Evolutionary conservation across 2,329 filamentous ascomycete species (phyloP).

Genomic region (Sarocladiaceae sp.): DNA sequence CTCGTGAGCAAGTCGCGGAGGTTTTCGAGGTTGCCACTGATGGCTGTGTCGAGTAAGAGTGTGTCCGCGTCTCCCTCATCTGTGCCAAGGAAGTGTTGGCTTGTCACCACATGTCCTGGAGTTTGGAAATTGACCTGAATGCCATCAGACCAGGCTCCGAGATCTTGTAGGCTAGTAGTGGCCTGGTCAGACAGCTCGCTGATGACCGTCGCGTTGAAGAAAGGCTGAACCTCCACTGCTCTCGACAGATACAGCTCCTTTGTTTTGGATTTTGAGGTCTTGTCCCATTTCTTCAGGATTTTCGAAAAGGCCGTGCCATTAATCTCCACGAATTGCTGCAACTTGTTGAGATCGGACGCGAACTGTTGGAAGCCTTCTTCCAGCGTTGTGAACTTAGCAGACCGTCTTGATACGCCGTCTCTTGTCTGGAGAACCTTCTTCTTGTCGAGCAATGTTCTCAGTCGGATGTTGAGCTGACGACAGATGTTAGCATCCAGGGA

Average conservation of each 20-base stretch:
- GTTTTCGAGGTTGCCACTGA: constrained; percentile 69
- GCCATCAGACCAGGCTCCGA: constrained; percentile 94
- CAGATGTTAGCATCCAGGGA: constrained; percentile 3
- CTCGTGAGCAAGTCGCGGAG: constrained; percentile 76
- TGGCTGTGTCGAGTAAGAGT: constrained; percentile 79
- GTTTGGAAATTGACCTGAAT: constrained; percentile 80
- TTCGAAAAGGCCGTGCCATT: constrained; percentile 98
- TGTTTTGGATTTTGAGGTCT: constrained; percentile 97
- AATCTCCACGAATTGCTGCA: constrained; percentile 97
- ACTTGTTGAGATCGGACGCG: constrained; percentile 90
- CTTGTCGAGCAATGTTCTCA: constrained; percentile 90
- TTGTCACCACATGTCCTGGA: constrained; percentile 58
- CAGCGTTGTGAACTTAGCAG: constrained; percentile 87
- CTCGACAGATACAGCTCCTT: constrained; percentile 95
- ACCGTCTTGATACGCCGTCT: constrained; percentile 73
- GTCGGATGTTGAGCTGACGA: constrained; percentile 76
- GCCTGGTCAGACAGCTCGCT: constrained; percentile 95
- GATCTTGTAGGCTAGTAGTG: constrained; percentile 89
- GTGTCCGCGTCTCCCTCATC: constrained; percentile 89
- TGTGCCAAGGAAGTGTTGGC: constrained; percentile 60
- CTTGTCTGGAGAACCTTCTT: constrained; percentile 85
- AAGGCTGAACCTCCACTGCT: constrained; percentile 94
- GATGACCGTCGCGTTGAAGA: constrained; percentile 96
- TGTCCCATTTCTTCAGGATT: constrained; percentile 99
- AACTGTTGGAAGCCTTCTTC: constrained; percentile 98